These are phyloP conservation scores for Fragilaria radians DNA, from an alignment of 108 stramenopile species.

Conservation along the genomic window DNA sequence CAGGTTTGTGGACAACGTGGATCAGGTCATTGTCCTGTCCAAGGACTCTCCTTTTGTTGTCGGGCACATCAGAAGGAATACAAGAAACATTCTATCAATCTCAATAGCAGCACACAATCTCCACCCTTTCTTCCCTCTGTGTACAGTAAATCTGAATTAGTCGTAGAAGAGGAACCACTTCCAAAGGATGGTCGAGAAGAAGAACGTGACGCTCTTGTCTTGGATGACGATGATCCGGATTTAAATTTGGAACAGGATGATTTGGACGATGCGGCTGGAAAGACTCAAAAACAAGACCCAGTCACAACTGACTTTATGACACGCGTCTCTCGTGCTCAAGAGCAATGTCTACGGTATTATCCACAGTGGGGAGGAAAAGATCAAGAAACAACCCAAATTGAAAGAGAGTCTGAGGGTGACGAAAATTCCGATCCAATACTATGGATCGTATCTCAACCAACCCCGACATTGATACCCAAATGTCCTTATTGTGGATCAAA, in stretches of 20 bases:
- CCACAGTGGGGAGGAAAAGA: constrained; percentile 44
- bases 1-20: constrained; percentile 62
- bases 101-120: constrained; percentile 6
- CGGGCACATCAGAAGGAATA: constrained; percentile 72
- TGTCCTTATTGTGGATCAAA: constrained; percentile 65
- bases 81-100: constrained; percentile 29
- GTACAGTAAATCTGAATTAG: constrained; percentile 60
- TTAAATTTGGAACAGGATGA: constrained; percentile 68
- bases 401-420: too few species aligned
- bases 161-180: constrained; percentile 77
- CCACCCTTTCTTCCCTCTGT: constrained; percentile 52
- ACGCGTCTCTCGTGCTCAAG: constrained; percentile 45
- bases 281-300: constrained; percentile 42
- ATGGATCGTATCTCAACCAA: constrained; percentile 59
- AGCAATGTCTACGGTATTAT: constrained; percentile 70
- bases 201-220: constrained; percentile 10
- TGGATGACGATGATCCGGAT: constrained; percentile 40
- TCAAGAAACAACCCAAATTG: too few species aligned
- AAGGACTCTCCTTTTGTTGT: constrained; percentile 52
- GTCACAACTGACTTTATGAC: constrained; percentile 68
- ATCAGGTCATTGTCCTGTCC: constrained; percentile 59
- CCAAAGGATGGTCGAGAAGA: constrained; percentile 7
- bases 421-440: constrained; percentile 26
- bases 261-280: constrained; percentile 60
- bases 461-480: constrained; percentile 34